Evolutionary conservation across 1,284 basidiomycete species (phyloP).

Genomic region (Uromyces viciae-fabae): DNA sequence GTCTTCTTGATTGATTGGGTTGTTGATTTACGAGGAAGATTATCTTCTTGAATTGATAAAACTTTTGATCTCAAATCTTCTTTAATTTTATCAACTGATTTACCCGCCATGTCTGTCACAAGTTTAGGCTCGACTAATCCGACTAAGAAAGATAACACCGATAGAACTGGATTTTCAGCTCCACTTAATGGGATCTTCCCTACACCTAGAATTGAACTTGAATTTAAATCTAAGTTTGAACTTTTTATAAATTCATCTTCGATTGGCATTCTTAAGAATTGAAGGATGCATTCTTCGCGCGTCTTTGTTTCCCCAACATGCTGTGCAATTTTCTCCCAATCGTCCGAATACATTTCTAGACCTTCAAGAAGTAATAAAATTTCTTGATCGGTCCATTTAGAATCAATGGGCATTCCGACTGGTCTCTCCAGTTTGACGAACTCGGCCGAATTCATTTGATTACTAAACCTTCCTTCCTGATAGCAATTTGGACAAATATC

Average conservation of each 20-base stretch:
- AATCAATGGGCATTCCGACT: slow-evolving; percentile 59
- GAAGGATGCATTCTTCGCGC: slow-evolving; percentile 89
- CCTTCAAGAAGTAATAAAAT: slow-evolving; percentile 82
- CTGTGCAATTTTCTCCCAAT: slow-evolving; percentile 85
- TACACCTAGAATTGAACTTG: slow-evolving; percentile 63
- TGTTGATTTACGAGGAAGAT: slow-evolving; percentile 15
- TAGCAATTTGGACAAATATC: slow-evolving; percentile 87
- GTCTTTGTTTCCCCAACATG: slow-evolving; percentile 80
- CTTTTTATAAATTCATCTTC: slow-evolving; percentile 74
- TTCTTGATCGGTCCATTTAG: slow-evolving; percentile 90
- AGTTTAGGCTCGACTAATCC: slow-evolving; percentile 85
- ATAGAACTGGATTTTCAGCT: slow-evolving; percentile 96
- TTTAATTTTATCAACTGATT: slow-evolving; percentile 66
- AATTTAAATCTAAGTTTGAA: slow-evolving; percentile 57
- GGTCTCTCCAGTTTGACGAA: slow-evolving; percentile 77
- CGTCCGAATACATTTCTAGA: slow-evolving; percentile 96
- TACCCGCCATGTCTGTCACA: slow-evolving; percentile 88
- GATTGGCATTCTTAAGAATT: slow-evolving; percentile 93
- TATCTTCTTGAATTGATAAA: slow-evolving; percentile 8
- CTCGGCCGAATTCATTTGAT: slow-evolving; percentile 92
- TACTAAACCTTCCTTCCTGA: slow-evolving; percentile 91
- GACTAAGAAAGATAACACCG: slow-evolving; percentile 92
- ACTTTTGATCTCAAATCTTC: slow-evolving; percentile 64
- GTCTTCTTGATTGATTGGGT: slow-evolving; percentile 57
- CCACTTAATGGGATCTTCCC: slow-evolving; percentile 80